phyloP scores from a whole-genome alignment of 495 filamentous ascomycete genomes.

The Penicillium lagena region DNA sequence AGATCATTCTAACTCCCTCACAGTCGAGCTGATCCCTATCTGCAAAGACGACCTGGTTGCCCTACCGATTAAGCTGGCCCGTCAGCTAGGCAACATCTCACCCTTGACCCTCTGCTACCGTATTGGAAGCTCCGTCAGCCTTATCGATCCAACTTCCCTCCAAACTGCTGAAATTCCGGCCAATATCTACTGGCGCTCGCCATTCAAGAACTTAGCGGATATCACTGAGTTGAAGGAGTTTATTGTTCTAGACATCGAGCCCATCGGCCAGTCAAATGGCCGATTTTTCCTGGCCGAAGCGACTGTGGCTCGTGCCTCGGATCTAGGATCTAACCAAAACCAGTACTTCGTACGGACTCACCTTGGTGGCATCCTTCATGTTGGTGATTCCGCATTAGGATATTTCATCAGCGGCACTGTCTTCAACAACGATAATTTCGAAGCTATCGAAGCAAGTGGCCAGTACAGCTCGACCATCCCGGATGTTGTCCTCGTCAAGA shows the following conservation, averaged over 20 bases:
- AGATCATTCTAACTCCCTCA: slow-evolving; percentile 13
- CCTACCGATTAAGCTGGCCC: slow-evolving; percentile 82
- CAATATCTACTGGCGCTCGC: slow-evolving; percentile 77
- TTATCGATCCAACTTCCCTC: slow-evolving; percentile 86
- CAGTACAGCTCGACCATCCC: slow-evolving; percentile 71
- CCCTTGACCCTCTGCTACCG: slow-evolving; percentile 78
- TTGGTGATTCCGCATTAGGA: slow-evolving; percentile 87
- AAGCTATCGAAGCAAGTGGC: slow-evolving; percentile 66
- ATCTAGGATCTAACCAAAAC: slow-evolving; percentile 80
- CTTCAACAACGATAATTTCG: slow-evolving; percentile 82
- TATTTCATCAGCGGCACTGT: slow-evolving; percentile 84
- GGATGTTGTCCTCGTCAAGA: slow-evolving; percentile 94
- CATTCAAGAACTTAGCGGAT: slow-evolving; percentile 78
- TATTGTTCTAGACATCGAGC: slow-evolving; percentile 90
- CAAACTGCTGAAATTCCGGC: slow-evolving; percentile 82
- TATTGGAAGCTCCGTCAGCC: slow-evolving; percentile 83
- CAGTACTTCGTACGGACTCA: slow-evolving; percentile 88
- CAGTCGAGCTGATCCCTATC: slow-evolving; percentile 79
- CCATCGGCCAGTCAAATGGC: slow-evolving; percentile 64
- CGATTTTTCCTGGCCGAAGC: slow-evolving; percentile 79
- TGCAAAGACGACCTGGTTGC: slow-evolving; percentile 96
- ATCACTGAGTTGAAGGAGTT: slow-evolving; percentile 84
- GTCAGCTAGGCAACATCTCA: slow-evolving; percentile 75
- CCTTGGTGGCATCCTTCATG: slow-evolving; percentile 77
- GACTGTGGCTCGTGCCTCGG: slow-evolving; percentile 78